Evolutionary conservation across 257 asterid species (phyloP).

Genomic region (Marsdenia floribunda): DNA sequence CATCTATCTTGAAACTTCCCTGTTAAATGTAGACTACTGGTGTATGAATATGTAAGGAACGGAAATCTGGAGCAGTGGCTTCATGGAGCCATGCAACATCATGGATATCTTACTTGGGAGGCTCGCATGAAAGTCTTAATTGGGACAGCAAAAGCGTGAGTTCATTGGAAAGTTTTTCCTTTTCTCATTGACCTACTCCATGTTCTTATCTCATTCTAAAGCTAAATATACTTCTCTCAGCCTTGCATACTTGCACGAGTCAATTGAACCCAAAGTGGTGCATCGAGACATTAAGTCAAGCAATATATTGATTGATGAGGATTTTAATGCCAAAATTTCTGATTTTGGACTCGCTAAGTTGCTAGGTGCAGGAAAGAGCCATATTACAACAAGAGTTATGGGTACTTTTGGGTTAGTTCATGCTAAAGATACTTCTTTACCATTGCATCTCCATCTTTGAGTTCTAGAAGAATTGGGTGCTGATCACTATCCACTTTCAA

Average conservation of each 20-base stretch:
- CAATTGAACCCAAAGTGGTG: slow-evolving; percentile 83
- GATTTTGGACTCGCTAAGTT: slow-evolving; percentile 92
- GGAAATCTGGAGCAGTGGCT: slow-evolving; percentile 95
- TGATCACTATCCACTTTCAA: not conserved
- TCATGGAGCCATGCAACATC: slow-evolving; percentile 50
- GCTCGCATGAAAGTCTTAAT: slow-evolving; percentile 49
- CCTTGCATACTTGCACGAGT: slow-evolving; percentile 78
- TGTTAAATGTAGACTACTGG: slow-evolving; percentile 48
- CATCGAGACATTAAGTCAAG: slow-evolving; percentile 83
- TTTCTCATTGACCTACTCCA: not conserved
- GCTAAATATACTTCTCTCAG: slow-evolving; percentile 33
- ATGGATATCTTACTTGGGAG: slow-evolving; percentile 54
- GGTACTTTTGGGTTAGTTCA: slow-evolving; percentile 82
- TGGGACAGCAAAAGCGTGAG: slow-evolving; percentile 55
- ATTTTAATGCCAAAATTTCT: slow-evolving; percentile 76
- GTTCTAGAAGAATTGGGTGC: not conserved
- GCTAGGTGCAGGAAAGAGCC: slow-evolving; percentile 76
- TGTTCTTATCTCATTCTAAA: slow-evolving; percentile 1
- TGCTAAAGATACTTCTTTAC: not conserved
- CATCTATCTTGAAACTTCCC: not conserved
- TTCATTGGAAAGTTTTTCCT: not conserved
- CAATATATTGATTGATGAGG: slow-evolving; percentile 73
- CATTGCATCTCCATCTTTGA: not conserved
- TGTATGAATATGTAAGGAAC: slow-evolving; percentile 74
- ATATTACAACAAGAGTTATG: slow-evolving; percentile 84